Conservation (phyloP, 768 basidiomycete species). For the Obba rivulosa region DNA sequence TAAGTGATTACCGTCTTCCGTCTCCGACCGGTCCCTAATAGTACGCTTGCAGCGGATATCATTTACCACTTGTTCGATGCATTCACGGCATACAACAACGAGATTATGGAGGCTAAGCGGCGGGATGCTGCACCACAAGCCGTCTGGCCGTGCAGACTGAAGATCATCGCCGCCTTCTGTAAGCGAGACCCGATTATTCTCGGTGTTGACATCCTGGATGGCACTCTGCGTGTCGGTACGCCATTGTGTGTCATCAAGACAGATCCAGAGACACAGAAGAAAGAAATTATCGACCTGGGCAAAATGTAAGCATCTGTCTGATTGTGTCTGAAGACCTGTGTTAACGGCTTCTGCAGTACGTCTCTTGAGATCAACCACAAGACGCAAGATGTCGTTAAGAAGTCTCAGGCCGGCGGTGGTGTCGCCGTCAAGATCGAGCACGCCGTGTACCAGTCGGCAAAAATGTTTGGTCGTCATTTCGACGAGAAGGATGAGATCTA, state of each 20-base stretch:
- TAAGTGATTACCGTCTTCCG: slow-evolving; percentile 26
- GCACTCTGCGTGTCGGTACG: slow-evolving; percentile 85
- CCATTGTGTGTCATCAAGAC: slow-evolving; percentile 92
- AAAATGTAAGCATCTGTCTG: slow-evolving; percentile 66
- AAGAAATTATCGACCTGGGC: slow-evolving; percentile 86
- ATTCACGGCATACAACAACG: slow-evolving; percentile 90
- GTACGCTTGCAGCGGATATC: slow-evolving; percentile 70
- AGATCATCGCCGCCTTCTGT: slow-evolving; percentile 89
- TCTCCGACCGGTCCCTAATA: not conserved
- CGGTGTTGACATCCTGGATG: slow-evolving; percentile 94
- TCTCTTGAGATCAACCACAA: slow-evolving; percentile 98
- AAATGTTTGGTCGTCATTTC: slow-evolving; percentile 95
- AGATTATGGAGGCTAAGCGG: slow-evolving; percentile 89
- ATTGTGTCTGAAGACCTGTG: not conserved
- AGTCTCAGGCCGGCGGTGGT: slow-evolving; percentile 89
- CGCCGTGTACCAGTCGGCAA: slow-evolving; percentile 91
- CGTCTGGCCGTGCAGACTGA: slow-evolving; percentile 94
- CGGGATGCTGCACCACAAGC: slow-evolving; percentile 91
- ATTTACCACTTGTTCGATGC: slow-evolving; percentile 98
- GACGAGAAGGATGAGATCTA: slow-evolving; percentile 93
- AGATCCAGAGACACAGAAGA: slow-evolving; percentile 85
- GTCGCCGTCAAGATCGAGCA: slow-evolving; percentile 99
- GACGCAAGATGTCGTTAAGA: slow-evolving; percentile 82
- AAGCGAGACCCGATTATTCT: slow-evolving; percentile 97
- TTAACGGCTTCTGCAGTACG: slow-evolving; percentile 46